A percentile compares a stretch with the other conserved stretches of the same genome.
These are phyloP conservation scores for Pichia ethanolica DNA, from an alignment of 805 yeast genomes.

Conservation along the genomic window DNA sequence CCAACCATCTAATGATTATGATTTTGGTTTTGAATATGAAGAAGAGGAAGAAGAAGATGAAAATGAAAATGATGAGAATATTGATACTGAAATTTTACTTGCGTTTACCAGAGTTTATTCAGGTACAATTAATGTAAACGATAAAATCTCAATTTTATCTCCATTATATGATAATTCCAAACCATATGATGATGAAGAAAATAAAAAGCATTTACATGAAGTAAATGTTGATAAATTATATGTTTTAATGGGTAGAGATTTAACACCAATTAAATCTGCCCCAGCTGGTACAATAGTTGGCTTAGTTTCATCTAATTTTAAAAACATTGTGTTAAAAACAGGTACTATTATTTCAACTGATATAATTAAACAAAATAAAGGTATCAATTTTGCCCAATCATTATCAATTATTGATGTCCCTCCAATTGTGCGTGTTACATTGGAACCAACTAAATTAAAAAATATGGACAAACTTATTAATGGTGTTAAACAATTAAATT, in stretches of 20 bases:
- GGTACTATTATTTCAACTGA: slow-evolving; percentile 61
- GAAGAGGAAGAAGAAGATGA: slow-evolving; percentile 37
- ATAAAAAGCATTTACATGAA: slow-evolving; percentile 24
- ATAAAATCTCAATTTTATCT: slow-evolving; percentile 66
- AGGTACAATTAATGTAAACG: slow-evolving; percentile 74
- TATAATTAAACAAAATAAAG: slow-evolving; percentile 19
- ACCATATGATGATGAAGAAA: slow-evolving; percentile 29
- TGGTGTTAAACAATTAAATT: slow-evolving; percentile 72
- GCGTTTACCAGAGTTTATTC: slow-evolving; percentile 88
- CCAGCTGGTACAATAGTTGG: slow-evolving; percentile 97
- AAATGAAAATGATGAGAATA: slow-evolving; percentile 31
- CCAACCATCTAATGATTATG: slow-evolving; percentile 15
- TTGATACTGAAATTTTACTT: slow-evolving; percentile 55
- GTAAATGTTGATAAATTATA: slow-evolving; percentile 64
- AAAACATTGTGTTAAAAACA: slow-evolving; percentile 70
- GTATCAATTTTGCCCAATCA: slow-evolving; percentile 67
- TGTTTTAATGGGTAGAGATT: slow-evolving; percentile 87
- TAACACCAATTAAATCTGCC: slow-evolving; percentile 67
- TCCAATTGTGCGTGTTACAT: slow-evolving; percentile 90
- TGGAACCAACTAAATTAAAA: slow-evolving; percentile 88
- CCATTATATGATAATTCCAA: slow-evolving; percentile 55
- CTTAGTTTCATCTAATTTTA: slow-evolving; percentile 66
- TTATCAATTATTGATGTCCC: slow-evolving; percentile 68
- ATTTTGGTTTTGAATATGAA: slow-evolving; percentile 44
- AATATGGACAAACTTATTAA: slow-evolving; percentile 66